Evolutionary conservation across 495 filamentous ascomycete species (phyloP), one percentile per base, ranked within the genome.

Genomic region (Sphaerosporella brunnea): DNA sequence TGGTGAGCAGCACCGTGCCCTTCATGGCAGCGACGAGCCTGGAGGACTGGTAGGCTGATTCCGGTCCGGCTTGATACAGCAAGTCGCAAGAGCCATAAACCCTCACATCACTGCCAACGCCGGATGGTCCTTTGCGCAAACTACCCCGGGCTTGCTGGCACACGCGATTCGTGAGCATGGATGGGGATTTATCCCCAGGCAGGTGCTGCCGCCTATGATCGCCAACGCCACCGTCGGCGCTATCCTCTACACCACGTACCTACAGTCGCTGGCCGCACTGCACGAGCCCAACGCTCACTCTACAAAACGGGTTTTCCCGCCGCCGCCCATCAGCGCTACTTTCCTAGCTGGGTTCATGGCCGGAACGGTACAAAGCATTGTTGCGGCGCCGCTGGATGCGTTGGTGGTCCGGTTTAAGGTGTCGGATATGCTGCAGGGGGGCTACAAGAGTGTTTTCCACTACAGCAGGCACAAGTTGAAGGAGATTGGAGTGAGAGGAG

Each of bases 361-460:
- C 0, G 86, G 86, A 0, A 69, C 73, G 9, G 66, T 93, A 8
- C 84, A 92, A 62, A 84, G 79, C 21, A 55, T 93, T 21, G 63
- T 88, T 19, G 86, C 85, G 0, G 84, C 86, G 0, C 86, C 86
- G 1, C 68, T 93, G n/a, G 86, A 94, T 59, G 86, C 86, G 2
- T 69, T 94, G 4, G 80, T 86, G 59, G 76, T 84, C 20, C 74
- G 85, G 36, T 81, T 85, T 52, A 75, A 79, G 40, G 77, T 79
- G 36, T 68, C 66, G 40, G 78, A 84, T 38, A 72, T 85, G 51
- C 64, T 83, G 5, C 66, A 73, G 47, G 74, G 75, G 4, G 73
- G 73, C 47, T 82, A 84, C 52, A 73, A 69, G 51, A 85, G 72
- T 55, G 84, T 93, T 75, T 93, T 82, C 82, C 67, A 75, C 2